phyloP scores from a whole-genome alignment of 2,329 filamentous ascomycete species.

The Teratosphaeria nubilosa region DNA sequence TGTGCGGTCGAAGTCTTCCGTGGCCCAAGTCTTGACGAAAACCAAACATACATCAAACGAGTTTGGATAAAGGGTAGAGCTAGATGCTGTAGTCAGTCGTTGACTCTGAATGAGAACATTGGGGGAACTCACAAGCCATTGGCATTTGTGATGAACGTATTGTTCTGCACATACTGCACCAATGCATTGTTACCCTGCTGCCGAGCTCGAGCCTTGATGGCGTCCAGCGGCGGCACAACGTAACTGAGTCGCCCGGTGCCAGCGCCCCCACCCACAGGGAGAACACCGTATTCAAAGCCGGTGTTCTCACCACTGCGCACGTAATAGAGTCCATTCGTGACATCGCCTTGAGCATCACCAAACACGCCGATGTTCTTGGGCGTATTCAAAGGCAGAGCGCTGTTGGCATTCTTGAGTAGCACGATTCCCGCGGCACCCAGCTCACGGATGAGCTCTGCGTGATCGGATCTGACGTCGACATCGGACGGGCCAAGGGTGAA shows the following conservation, averaged over 20 bases:
- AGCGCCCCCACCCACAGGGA: slow-evolving; percentile 32
- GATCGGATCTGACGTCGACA: slow-evolving; percentile 29
- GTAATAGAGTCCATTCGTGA: slow-evolving; percentile 40
- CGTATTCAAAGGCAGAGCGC: slow-evolving; percentile 41
- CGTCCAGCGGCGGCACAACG: slow-evolving; percentile 32
- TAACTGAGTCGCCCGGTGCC: slow-evolving; percentile 30
- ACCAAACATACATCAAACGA: slow-evolving; percentile 43
- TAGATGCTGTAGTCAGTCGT: not conserved
- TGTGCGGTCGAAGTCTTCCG: slow-evolving; percentile 35
- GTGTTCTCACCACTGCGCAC: slow-evolving; percentile 6
- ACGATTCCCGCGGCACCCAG: slow-evolving; percentile 38
- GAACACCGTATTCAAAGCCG: slow-evolving; percentile 33
- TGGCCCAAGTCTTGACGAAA: slow-evolving; percentile 47
- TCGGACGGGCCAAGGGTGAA: slow-evolving; percentile 23
- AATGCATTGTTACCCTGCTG: slow-evolving; percentile 24
- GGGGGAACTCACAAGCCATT: slow-evolving; percentile 19
- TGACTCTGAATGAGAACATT: not conserved
- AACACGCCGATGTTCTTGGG: slow-evolving; percentile 40
- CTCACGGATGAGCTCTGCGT: slow-evolving; percentile 28
- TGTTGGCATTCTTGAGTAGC: slow-evolving; percentile 49
- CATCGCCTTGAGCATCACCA: slow-evolving; percentile 30
- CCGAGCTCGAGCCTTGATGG: slow-evolving; percentile 25
- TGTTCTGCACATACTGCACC: slow-evolving; percentile 38
- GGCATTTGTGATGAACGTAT: slow-evolving; percentile 24
- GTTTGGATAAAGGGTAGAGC: slow-evolving; percentile 32